Base-by-base conservation (phyloP, 805 yeast genomes). In the Lachancea meyersii region DNA sequence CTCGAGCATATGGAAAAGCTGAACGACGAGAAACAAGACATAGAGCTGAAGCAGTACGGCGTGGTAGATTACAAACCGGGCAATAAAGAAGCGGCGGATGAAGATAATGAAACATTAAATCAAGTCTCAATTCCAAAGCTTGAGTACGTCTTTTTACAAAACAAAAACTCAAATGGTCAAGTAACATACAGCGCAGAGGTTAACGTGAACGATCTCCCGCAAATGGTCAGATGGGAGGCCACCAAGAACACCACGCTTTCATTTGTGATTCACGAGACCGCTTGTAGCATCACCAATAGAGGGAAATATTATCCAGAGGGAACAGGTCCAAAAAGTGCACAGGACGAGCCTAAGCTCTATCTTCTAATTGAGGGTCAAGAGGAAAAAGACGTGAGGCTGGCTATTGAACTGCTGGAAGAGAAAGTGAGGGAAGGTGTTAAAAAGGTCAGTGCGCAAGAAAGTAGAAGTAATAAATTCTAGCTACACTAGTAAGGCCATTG, bases 151-250 rank as follows among this genome's bases (percentile, higher is more conserved):
- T 65, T 75, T 14, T 71, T 75, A 2, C 73, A 75, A 11, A 79
- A 73, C 42, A 72, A 74, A 4, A 64, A 76, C 6, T 75, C 79
- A 0, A 80, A 83, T 2, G 84, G 78, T 45, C 60, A 68, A 4
- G 67, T 67, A 5, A 65, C 68, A 17, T 86, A 69, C 64, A 82
- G 78, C 49, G 84, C 95, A 0, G 73, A 78, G 27, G 71, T 91
- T 36, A 75, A 77, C 38, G 79, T 91, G 50, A 91, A 91, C 52
- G 97, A 93, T 59, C 69, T 85, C 26, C 95, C 97, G 0, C 87
- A 83, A 55, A 69, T 72, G 20, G 85, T 84, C 0, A 68, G 96
- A 53, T 83, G 94, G 94, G 70, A 69, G 43, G 85, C 83, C 2
- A 77, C 88, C 3, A 81, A 79, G 52, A 73, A 82, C 27, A 80